Percentiles rank a stretch among this genome's conserved stretches.
Conservation (phyloP, 1,284 basidiomycete species). For the Sanguinoderma infundibulare region DNA sequence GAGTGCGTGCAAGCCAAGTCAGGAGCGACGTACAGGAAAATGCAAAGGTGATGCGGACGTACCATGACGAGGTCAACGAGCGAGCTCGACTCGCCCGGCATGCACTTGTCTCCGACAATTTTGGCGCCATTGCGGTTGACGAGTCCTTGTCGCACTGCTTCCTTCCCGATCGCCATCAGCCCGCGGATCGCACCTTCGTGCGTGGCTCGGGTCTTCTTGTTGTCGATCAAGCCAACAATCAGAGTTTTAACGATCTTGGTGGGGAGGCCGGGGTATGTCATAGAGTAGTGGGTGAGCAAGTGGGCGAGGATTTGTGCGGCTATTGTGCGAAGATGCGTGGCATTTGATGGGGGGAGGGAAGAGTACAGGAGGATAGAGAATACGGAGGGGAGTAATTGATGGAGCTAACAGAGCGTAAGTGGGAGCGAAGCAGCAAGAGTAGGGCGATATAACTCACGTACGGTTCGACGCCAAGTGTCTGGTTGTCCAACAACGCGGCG, state of each 20-base stretch:
- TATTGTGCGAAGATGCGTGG: slow-evolving; percentile 68
- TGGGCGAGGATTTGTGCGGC: slow-evolving; percentile 86
- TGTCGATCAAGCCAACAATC: slow-evolving; percentile 81
- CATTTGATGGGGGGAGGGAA: slow-evolving; percentile 65
- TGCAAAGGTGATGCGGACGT: slow-evolving; percentile 18
- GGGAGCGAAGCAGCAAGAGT: neutral
- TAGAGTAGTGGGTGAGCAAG: slow-evolving; percentile 78
- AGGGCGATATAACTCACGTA: slow-evolving; percentile 70
- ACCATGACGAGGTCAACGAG: slow-evolving; percentile 66
- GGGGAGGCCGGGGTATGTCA: slow-evolving; percentile 83
- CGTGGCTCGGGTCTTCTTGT: slow-evolving; percentile 73
- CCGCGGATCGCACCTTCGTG: slow-evolving; percentile 88
- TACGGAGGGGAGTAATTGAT: slow-evolving; percentile 93
- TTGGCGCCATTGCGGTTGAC: slow-evolving; percentile 78
- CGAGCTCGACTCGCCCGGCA: slow-evolving; percentile 44
- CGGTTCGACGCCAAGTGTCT: slow-evolving; percentile 92
- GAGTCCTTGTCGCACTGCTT: slow-evolving; percentile 80
- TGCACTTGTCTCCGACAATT: slow-evolving; percentile 68
- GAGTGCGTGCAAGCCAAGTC: neutral
- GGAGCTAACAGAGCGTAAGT: slow-evolving; percentile 59
- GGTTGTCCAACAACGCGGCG: slow-evolving; percentile 82
- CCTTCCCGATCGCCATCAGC: slow-evolving; percentile 81
- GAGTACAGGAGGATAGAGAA: slow-evolving; percentile 91
- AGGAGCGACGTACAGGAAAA: neutral
- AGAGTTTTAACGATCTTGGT: slow-evolving; percentile 94